Conservation (phyloP, 106 monocot genomes). For the Dendrobium chrysotoxum region DNA sequence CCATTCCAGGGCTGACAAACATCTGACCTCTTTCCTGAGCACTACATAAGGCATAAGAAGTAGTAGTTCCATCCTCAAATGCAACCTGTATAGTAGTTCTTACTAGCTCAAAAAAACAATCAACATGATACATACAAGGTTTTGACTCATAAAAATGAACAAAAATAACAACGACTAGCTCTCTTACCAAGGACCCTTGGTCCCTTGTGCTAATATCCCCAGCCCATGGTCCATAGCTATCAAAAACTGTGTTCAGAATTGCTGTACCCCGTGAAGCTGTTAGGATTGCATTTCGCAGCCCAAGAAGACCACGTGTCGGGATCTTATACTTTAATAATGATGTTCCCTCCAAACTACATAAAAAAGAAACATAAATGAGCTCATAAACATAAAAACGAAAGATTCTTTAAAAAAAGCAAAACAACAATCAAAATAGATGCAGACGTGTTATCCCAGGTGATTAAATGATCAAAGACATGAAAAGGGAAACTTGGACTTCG, state of each 20-base stretch:
- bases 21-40: conserved; percentile 95
- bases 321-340: conserved; percentile 89
- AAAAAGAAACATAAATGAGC: not conserved
- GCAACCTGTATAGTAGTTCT: conserved; percentile 62
- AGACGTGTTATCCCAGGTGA: too few species aligned
- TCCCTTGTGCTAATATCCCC: conserved; percentile 92
- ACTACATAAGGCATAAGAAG: conserved; percentile 85
- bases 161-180: not conserved
- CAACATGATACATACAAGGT: not conserved
- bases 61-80: conserved; percentile 87
- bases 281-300: conserved; percentile 85
- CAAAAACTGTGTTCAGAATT: conserved; percentile 89
- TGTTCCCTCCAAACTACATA: conserved; percentile 74
- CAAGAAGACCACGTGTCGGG: conserved; percentile 93
- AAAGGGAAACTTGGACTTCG: too few species aligned
- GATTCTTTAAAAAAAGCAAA: too few species aligned
- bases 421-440: too few species aligned
- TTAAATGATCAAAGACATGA: too few species aligned
- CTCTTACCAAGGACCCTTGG: conserved; percentile 83
- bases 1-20: conserved; percentile 68
- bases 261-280: conserved; percentile 95
- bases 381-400: too few species aligned
- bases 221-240: conserved; percentile 89
- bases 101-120: not conserved
- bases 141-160: not conserved